These are phyloP conservation scores for Ceratocystis cacaofunesta DNA, from an alignment of 2,329 filamentous ascomycete species.

Conservation along the genomic window DNA sequence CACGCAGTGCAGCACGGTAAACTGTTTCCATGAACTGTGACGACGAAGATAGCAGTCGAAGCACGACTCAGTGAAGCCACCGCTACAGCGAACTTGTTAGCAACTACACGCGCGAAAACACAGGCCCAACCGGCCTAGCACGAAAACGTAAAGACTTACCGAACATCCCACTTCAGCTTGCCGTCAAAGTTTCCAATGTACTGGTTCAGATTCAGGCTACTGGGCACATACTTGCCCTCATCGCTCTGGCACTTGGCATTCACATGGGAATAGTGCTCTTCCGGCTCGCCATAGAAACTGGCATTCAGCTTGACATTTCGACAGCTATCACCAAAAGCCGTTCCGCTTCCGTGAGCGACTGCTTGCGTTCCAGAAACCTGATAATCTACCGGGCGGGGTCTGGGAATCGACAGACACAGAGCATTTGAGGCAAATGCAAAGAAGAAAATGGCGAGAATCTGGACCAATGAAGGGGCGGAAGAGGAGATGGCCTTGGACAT, in stretches of 20 bases:
- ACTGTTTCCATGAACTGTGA: slow-evolving; percentile 13
- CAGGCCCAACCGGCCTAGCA: neutral
- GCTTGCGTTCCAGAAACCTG: no score
- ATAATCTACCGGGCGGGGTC: neutral
- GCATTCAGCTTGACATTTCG: slow-evolving; percentile 7
- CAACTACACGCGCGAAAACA: neutral
- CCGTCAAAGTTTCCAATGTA: slow-evolving; percentile 15
- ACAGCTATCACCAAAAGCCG: slow-evolving; percentile 7
- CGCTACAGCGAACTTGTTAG: slow-evolving; percentile 4
- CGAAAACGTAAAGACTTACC: slow-evolving; percentile 7
- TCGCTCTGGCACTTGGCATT: slow-evolving; percentile 7
- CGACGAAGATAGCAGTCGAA: slow-evolving; percentile 13
- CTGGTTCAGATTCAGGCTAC: slow-evolving; percentile 4
- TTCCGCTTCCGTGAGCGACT: neutral
- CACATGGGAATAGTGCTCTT: slow-evolving; percentile 9
- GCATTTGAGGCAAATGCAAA: neutral
- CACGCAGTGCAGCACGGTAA: slow-evolving; percentile 15
- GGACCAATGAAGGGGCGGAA: neutral
- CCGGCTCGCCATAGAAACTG: slow-evolving; percentile 11
- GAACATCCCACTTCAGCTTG: slow-evolving; percentile 13
- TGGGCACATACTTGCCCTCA: slow-evolving; percentile 1
- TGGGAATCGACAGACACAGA: neutral
- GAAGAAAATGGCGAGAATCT: neutral
- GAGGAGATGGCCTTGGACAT: neutral
- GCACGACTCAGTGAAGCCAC: slow-evolving; percentile 13